phyloP scores from a whole-genome alignment of 164 flowering plant genomes.

The Dillenia turbinata region DNA sequence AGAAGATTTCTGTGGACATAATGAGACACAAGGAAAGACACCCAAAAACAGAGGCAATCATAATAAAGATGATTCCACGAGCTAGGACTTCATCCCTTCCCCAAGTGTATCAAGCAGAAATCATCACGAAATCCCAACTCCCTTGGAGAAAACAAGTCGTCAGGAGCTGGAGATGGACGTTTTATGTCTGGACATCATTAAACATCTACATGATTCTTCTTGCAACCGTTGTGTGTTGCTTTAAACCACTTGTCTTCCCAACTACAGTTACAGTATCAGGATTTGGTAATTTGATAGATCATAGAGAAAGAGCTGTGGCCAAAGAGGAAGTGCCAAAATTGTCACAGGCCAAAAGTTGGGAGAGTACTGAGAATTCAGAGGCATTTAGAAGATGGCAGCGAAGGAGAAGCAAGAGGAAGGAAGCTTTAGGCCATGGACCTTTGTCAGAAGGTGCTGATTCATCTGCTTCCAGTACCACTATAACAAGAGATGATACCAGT shows the following conservation, averaged over 20 bases:
- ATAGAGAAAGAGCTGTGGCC: constrained; percentile 2
- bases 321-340: constrained; percentile 2
- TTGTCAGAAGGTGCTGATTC: constrained; percentile 22
- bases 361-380: constrained; percentile 29
- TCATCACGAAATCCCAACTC: constrained; percentile 52
- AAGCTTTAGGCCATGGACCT: constrained; percentile 9
- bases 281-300: neutral
- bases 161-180: constrained; percentile 69
- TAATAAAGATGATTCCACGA: constrained; percentile 44
- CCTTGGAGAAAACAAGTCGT: constrained; percentile 60
- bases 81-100: constrained; percentile 60
- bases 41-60: constrained; percentile 44
- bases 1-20: constrained; percentile 28
- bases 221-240: constrained; percentile 31
- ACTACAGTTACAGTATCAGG: neutral
- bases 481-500: constrained; percentile 11
- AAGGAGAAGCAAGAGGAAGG: constrained; percentile 46
- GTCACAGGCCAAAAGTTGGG: neutral
- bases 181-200: constrained; percentile 66
- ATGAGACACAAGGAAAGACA: constrained; percentile 50
- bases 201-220: constrained; percentile 43
- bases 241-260: constrained; percentile 42
- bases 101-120: constrained; percentile 60
- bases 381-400: constrained; percentile 40
- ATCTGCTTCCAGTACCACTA: constrained; percentile 37